Evolutionary conservation across 2,329 filamentous ascomycete species (phyloP), one percentile per base, ranked within the genome.

Genomic region (Aspergillus brasiliensis): DNA sequence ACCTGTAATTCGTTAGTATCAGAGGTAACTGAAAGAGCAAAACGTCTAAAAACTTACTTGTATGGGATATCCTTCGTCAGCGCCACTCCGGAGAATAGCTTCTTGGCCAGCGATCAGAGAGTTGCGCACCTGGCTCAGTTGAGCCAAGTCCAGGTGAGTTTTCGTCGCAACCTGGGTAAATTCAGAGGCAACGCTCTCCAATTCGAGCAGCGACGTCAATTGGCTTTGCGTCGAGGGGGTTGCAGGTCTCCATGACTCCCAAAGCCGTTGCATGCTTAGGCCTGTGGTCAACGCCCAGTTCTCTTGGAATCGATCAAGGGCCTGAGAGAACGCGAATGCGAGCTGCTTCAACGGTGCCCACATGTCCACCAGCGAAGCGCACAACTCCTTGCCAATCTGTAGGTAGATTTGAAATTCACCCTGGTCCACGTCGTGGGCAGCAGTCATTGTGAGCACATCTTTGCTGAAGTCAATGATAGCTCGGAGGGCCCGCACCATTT

Each of bases 201-300:
- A 58, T 15, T 78, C 72, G 38, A 77, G 63, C 49, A 78, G 60
- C 21, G 68, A 74, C 48, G 65, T 60, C 44, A 78, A 60, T 57
- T 77, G 74, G 6, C 65, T 62, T 55, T 71, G 65, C 25, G 71
- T 73, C 15, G 69, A 66, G 46, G 84, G 78, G 3, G 82, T 84
- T 10, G 69, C 70, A 31, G 92, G 91, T 56, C 90, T 85, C 69
- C 96, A 85, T 1, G 80, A 70, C 44, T 85, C 84, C 94, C 93
- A 96, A 5, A 96, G 81, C 8, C 79, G 74, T 70, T 95, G 90
- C 90, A 96, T 95, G 65, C 86, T 88, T 11, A 92, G 79, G 0
- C 92, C 92, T 2, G 89, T 92, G 0, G 82, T 87, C 13, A 96
- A 78, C 57, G 87, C 86, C 78, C 92, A 93, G 2, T 86, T 87